Evolutionary conservation across 805 yeast genomes (phyloP), one percentile per base, ranked within the genome.

Genomic region (Maudiozyma serrabonitensis): DNA sequence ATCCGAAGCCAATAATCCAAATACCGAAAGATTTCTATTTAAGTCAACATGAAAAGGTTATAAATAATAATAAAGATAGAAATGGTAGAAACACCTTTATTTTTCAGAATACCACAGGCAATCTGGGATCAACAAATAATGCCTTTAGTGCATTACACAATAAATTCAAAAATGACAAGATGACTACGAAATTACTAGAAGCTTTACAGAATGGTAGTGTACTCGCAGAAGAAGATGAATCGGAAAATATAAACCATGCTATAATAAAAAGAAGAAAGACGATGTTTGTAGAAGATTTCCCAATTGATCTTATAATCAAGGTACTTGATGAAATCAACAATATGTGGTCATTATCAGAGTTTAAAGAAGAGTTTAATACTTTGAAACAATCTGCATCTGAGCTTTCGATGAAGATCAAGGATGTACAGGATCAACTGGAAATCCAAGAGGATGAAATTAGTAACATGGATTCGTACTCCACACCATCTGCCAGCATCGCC

Each of bases 361-460:
- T 75, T 41, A 67, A 76, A 5, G 54, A 65, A 32, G 62, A 68
- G n/a, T 69, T 75, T 43, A 77, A 75, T 50, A 64, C 64, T 4
- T 63, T 71, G 6, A 64, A 75, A 9, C 73, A 71, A 28, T 67
- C 68, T 21, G 83, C 77, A 56, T 64, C 69, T 48, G 63, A 63
- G 34, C 68, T 76, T 50, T 61, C 75, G 21, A 55, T 69, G 1
- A 61, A 64, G 34, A 58, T 72, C 40, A 68, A 68, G 45, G 58
- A 61, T n/a, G 61, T 68, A 4, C 47, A 50, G 25, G 53, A 50
- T 23, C 57, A 62, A 48, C 46, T 56, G 43, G 54, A 54, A 46
- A 44, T 47, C 43, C 59, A 67, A 52, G 66, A 62, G 47, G 54
- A 53, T 19, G 63, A 61, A 40, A 45, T 64, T 16, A 67, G 68